phyloP scores from a whole-genome alignment of 305 asterid genomes.

The Euphrasia arctica region DNA sequence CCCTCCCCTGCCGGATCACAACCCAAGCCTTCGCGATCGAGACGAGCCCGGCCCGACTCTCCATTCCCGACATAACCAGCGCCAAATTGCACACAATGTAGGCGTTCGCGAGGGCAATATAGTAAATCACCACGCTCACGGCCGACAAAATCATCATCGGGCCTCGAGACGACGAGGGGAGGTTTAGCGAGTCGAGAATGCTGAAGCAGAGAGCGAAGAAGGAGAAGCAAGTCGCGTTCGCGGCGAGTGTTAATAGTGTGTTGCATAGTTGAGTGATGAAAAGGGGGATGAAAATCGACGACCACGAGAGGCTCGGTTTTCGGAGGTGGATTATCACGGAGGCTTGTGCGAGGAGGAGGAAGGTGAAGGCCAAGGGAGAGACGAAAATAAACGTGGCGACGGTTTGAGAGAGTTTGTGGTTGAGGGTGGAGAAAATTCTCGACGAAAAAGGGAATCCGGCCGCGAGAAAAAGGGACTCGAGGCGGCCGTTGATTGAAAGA shows the following conservation, averaged over 20 bases:
- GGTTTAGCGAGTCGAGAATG: conserved; percentile 31
- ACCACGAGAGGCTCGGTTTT: neutral
- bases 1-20: conserved; percentile 40
- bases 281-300: conserved; percentile 34
- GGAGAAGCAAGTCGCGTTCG: conserved; percentile 54
- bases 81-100: conserved; percentile 46
- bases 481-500: conserved; percentile 35
- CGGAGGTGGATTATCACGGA: conserved; percentile 28
- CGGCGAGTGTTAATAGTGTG: conserved; percentile 41
- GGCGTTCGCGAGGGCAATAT: conserved; percentile 50
- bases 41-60: conserved; percentile 38
- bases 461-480: conserved; percentile 46
- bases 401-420: conserved; percentile 66
- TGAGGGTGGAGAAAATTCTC: conserved; percentile 48
- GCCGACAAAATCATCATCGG: conserved; percentile 35
- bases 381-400: conserved; percentile 36
- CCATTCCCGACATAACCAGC: conserved; percentile 41
- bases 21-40: conserved; percentile 44
- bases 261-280: conserved; percentile 52
- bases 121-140: conserved; percentile 41
- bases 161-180: conserved; percentile 30
- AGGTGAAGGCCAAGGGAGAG: conserved; percentile 56
- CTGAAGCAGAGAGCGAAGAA: conserved; percentile 38
- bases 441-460: conserved; percentile 42
- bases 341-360: conserved; percentile 61